phyloP scores from a whole-genome alignment of 495 filamentous ascomycete species.

The Penicillium bovifimosum region DNA sequence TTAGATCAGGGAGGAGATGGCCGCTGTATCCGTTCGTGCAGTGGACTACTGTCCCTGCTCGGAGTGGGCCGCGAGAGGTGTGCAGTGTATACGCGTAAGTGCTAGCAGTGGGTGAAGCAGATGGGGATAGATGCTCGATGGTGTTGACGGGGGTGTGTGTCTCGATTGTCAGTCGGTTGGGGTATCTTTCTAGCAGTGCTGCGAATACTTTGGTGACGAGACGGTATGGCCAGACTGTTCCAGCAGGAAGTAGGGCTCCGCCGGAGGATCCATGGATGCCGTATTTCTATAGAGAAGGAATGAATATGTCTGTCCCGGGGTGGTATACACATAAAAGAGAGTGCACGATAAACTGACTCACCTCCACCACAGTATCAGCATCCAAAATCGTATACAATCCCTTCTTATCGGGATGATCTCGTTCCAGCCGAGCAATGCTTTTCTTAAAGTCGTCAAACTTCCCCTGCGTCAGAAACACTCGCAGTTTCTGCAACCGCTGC shows the following conservation, averaged over 20 bases:
- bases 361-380: constrained; percentile 14
- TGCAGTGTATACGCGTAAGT: constrained; percentile 34
- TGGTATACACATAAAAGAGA: not conserved
- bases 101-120: constrained; percentile 2
- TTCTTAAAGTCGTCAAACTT: constrained; percentile 20
- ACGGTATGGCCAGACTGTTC: constrained; percentile 75
- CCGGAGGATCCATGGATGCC: constrained; percentile 42
- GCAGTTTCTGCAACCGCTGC: constrained; percentile 25
- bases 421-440: constrained; percentile 22
- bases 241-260: constrained; percentile 41
- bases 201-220: constrained; percentile 63
- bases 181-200: constrained; percentile 41
- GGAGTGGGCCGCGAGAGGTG: constrained; percentile 60
- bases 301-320: not conserved
- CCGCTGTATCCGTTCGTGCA: constrained; percentile 78
- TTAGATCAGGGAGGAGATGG: constrained; percentile 61
- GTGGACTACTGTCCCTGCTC: constrained; percentile 55
- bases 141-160: constrained; percentile 63
- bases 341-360: not conserved
- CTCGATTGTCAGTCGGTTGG: constrained; percentile 62
- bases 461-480: constrained; percentile 24
- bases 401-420: constrained; percentile 22
- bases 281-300: constrained; percentile 15
- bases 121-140: constrained; percentile 14
- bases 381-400: constrained; percentile 30